Evolutionary conservation across 441 rosid species (phyloP).

Genomic region (Dalechampia spathulata): DNA sequence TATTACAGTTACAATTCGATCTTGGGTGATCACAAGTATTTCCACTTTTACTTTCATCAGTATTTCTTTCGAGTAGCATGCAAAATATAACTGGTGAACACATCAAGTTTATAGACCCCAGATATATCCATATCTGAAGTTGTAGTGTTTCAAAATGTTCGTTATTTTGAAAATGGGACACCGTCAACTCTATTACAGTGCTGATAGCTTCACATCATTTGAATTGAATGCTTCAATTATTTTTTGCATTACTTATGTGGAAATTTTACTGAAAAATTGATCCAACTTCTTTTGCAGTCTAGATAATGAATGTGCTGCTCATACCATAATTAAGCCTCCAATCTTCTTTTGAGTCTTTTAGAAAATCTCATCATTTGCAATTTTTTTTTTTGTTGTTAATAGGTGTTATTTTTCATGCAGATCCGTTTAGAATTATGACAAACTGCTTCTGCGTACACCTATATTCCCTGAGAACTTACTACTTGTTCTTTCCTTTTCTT

Average conservation of each 20-base stretch:
- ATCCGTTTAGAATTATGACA: background rate
- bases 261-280: background rate
- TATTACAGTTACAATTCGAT: conserved; percentile 78
- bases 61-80: background rate
- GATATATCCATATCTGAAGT: background rate
- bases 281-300: background rate
- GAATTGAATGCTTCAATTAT: background rate
- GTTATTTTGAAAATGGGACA: background rate
- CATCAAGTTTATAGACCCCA: background rate
- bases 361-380: background rate
- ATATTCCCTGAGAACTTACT: background rate
- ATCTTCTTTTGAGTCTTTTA: background rate
- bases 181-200: background rate
- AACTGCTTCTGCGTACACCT: background rate
- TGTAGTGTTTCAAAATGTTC: background rate
- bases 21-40: conserved; percentile 74
- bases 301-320: background rate
- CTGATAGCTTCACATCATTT: background rate
- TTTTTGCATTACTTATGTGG: background rate
- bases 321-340: background rate
- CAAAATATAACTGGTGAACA: conserved; percentile 1
- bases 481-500: too few species aligned
- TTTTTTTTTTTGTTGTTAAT: background rate
- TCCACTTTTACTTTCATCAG: conserved; percentile 13
- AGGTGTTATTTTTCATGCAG: background rate